Evolutionary conservation across 352 stramenopile genomes (phyloP).

Genomic region (Thalassiosira livingstoniorum): DNA sequence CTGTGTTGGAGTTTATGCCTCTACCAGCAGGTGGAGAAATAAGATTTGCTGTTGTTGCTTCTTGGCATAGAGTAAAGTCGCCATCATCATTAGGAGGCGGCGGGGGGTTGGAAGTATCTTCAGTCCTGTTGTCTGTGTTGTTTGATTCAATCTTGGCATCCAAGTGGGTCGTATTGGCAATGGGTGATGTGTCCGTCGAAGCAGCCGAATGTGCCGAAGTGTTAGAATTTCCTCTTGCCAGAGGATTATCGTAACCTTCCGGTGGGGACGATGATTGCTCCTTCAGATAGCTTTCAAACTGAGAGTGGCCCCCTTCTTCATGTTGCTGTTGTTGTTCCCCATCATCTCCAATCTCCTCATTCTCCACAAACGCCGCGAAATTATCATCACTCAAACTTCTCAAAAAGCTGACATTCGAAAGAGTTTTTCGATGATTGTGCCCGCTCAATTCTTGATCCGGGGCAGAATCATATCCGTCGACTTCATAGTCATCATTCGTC

Average conservation of each 20-base stretch:
- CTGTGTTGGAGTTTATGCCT: not conserved
- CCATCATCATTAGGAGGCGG: too few species aligned
- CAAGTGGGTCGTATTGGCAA: not conserved
- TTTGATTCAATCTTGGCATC: not conserved
- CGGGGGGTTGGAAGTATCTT: not conserved
- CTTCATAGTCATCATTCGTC: slow-evolving; percentile 15
- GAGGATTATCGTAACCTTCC: too few species aligned
- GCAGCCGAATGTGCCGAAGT: not conserved
- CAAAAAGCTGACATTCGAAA: slow-evolving; percentile 31
- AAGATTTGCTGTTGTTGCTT: too few species aligned
- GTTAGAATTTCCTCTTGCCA: not conserved
- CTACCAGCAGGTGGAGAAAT: not conserved
- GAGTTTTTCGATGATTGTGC: slow-evolving; percentile 14
- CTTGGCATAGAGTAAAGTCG: too few species aligned
- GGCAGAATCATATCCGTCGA: slow-evolving; percentile 42
- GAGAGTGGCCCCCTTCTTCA: not conserved
- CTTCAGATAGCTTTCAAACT: not conserved
- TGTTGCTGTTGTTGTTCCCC: not conserved
- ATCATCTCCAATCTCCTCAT: slow-evolving; percentile 13
- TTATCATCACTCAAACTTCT: slow-evolving; percentile 45
- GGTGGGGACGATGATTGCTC: not conserved
- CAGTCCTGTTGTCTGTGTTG: not conserved
- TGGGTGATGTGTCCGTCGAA: not conserved
- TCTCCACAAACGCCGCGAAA: slow-evolving; percentile 25
- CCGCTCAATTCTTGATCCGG: slow-evolving; percentile 14